Base-by-base conservation (phyloP, 1,284 basidiomycete genomes). In the Cerrena zonata region DNA sequence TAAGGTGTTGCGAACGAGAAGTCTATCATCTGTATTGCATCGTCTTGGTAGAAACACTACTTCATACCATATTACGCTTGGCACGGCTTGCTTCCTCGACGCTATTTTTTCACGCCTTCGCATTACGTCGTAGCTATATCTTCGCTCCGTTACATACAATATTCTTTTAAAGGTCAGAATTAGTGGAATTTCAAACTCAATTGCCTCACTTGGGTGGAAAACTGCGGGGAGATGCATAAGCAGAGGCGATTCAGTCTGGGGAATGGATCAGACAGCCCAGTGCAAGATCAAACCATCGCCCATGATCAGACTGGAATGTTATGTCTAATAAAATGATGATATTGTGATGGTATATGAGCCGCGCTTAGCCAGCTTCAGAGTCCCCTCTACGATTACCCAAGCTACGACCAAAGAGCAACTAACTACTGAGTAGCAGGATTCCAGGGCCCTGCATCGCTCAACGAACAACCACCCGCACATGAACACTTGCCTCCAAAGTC, bases 371-470 rank as follows among this genome's bases (percentile, higher is more conserved):
- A n/a, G n/a, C n/a, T n/a, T n/a, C n/a, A n/a, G n/a, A n/a, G n/a
- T n/a, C n/a, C n/a, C n/a, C n/a, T n/a, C n/a, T n/a, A n/a, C n/a
- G n/a, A n/a, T n/a, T n/a, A n/a, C n/a, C n/a, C n/a, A n/a, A n/a
- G n/a, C n/a, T n/a, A n/a, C n/a, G n/a, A n/a, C n/a, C n/a, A n/a
- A n/a, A n/a, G n/a, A n/a, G n/a, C n/a, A n/a, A n/a, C n/a, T n/a
- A n/a, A n/a, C n/a, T n/a, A n/a, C n/a, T n/a, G n/a, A n/a, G n/a
- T n/a, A n/a, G n/a, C 38, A 4, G 65, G 69, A 67, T 92, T 90
- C 95, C 95, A 99, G 7, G 95, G 95, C 5, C 95, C 95, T 0
- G 83, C 89, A 69, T 99, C 91, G 60, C 87, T 89, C 69, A 94
- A 66, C 52, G 84, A 87, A 70, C 95, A 99, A 2, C 93, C 89